Evolutionary conservation across 2,329 filamentous ascomycete species (phyloP).

Genomic region (Scedosporium dehoogii): DNA sequence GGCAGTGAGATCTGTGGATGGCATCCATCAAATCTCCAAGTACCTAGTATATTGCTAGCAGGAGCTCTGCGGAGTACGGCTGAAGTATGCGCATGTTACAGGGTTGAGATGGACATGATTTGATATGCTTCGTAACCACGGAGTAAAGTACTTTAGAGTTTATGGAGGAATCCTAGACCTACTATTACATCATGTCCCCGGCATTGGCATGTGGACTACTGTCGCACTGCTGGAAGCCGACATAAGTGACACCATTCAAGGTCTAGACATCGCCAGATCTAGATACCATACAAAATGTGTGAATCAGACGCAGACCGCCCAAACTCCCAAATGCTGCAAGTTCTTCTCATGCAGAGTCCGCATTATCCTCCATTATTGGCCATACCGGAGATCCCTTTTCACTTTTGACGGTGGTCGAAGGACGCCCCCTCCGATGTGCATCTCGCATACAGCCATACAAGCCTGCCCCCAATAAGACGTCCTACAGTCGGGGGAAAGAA

Average conservation of each 20-base stretch:
- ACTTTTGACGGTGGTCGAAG: neutral
- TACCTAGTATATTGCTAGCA: no score
- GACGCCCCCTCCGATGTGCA: constrained; percentile 1
- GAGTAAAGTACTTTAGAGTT: neutral
- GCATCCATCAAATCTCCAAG: no score
- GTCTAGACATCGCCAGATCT: neutral
- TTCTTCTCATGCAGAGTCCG: neutral
- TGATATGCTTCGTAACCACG: no score
- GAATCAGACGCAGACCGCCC: neutral
- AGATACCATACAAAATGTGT: neutral
- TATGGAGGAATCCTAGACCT: neutral
- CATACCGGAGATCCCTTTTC: neutral
- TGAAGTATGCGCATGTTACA: no score
- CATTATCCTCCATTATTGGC: constrained; percentile 3
- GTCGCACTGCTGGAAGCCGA: neutral
- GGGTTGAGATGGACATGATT: no score
- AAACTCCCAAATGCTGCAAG: constrained; percentile 1
- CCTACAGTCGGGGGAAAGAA: neutral
- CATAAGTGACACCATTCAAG: neutral
- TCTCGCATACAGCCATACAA: neutral
- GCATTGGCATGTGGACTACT: neutral
- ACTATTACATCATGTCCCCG: neutral
- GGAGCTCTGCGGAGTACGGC: no score
- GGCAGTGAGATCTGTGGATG: no score
- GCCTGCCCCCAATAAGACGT: neutral